Percentiles rank a stretch among this genome's conserved stretches.
Conservation (phyloP, 2,329 filamentous ascomycete genomes). For the Penicillium crustosum region DNA sequence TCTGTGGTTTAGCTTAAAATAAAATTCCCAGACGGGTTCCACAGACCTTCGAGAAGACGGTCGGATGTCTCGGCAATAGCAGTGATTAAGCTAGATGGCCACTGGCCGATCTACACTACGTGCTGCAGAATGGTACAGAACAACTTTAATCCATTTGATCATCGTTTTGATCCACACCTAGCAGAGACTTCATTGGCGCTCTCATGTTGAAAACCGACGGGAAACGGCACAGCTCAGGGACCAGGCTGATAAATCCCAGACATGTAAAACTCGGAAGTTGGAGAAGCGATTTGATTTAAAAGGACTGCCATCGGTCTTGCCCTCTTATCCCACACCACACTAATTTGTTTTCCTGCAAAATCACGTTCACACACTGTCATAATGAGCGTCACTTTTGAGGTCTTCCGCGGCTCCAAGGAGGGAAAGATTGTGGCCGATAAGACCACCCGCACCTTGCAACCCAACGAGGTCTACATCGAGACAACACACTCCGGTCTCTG, state of each 20-base stretch:
- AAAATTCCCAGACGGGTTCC: background rate
- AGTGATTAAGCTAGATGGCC: background rate
- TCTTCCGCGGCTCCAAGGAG: conserved; percentile 29
- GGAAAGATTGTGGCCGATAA: conserved; percentile 27
- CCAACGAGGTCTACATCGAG: conserved; percentile 28
- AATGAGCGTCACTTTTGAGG: conserved; percentile 30
- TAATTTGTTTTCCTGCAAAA: background rate
- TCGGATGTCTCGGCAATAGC: background rate
- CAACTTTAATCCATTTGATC: background rate
- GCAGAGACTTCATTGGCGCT: conserved; percentile 1
- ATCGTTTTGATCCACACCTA: conserved; percentile 4
- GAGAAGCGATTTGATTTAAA: background rate
- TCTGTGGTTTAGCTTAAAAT: background rate
- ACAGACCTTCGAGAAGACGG: background rate
- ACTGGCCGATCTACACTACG: background rate
- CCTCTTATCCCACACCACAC: background rate
- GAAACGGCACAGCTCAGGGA: background rate
- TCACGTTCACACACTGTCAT: background rate
- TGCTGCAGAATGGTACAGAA: conserved; percentile 9
- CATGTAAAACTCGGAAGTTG: background rate
- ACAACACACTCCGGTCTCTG: conserved; percentile 32
- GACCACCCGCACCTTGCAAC: conserved; percentile 24
- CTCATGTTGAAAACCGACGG: background rate
- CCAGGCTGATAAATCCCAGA: background rate
- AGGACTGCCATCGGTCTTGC: background rate